A percentile compares a stretch with the other conserved stretches of the same genome.
Evolutionary conservation across 2,329 filamentous ascomycete species (phyloP).

Genomic region (Phialophora macrospora): DNA sequence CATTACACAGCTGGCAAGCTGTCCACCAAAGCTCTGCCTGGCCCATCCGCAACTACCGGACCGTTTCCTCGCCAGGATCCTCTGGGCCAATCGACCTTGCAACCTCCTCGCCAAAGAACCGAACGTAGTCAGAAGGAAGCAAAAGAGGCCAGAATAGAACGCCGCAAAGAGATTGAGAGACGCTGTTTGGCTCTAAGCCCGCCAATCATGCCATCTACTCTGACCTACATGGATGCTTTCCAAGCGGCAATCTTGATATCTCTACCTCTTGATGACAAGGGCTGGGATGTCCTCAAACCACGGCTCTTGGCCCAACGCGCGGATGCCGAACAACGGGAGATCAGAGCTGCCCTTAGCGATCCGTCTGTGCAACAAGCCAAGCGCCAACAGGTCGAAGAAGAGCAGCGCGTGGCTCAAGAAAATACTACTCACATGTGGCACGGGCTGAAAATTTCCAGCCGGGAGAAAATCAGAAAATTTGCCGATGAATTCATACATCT

Average conservation of each 20-base stretch:
- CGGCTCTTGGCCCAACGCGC: constrained; percentile 69
- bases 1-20: neutral
- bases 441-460: constrained; percentile 69
- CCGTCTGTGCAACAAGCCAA: constrained; percentile 52
- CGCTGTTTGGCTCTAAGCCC: constrained; percentile 70
- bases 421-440: constrained; percentile 72
- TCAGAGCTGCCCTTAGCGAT: constrained; percentile 37
- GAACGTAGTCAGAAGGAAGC: constrained; percentile 30
- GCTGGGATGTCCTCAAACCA: constrained; percentile 72
- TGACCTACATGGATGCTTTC: constrained; percentile 74
- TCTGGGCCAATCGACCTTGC: neutral
- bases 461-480: constrained; percentile 66
- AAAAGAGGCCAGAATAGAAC: constrained; percentile 49
- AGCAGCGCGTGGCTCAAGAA: constrained; percentile 60
- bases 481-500: constrained; percentile 72
- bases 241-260: constrained; percentile 73
- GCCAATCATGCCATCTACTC: constrained; percentile 64
- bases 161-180: constrained; percentile 72
- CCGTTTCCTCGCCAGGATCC: neutral
- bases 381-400: constrained; percentile 54
- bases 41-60: neutral
- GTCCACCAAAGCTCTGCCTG: neutral
- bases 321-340: constrained; percentile 64
- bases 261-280: constrained; percentile 68
- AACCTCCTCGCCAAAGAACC: constrained; percentile 16